These are phyloP conservation scores for Cyberlindnera meyerae DNA, from an alignment of 805 yeast species.

Conservation along the genomic window DNA sequence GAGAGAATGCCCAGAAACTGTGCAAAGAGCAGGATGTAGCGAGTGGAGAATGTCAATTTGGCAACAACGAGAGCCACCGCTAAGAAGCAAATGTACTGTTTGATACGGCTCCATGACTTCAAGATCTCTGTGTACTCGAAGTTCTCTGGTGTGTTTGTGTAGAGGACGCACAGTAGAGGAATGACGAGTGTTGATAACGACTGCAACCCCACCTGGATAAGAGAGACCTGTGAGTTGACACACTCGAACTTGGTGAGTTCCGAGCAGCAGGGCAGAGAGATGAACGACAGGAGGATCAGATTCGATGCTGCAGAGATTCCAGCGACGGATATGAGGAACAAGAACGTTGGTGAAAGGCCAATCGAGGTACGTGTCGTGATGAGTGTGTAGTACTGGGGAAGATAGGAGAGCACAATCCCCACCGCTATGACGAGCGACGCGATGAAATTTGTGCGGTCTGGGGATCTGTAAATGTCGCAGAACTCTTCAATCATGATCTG, in stretches of 20 bases:
- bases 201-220: slow-evolving; percentile 64
- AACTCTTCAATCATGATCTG: neutral
- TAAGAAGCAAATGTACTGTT: slow-evolving; percentile 30
- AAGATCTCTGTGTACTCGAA: slow-evolving; percentile 35
- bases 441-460: slow-evolving; percentile 43
- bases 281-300: slow-evolving; percentile 53
- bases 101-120: slow-evolving; percentile 37
- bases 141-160: slow-evolving; percentile 42
- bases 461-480: slow-evolving; percentile 30
- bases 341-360: slow-evolving; percentile 70
- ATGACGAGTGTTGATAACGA: slow-evolving; percentile 55
- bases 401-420: slow-evolving; percentile 66
- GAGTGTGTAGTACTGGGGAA: slow-evolving; percentile 71
- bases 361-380: slow-evolving; percentile 57
- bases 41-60: slow-evolving; percentile 20
- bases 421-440: slow-evolving; percentile 50
- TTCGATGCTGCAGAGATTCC: slow-evolving; percentile 67
- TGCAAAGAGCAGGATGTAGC: slow-evolving; percentile 39
- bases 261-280: slow-evolving; percentile 60
- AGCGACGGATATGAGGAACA: slow-evolving; percentile 65
- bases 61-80: slow-evolving; percentile 32
- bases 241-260: slow-evolving; percentile 51
- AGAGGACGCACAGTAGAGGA: slow-evolving; percentile 46
- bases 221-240: slow-evolving; percentile 57
- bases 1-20: slow-evolving; percentile 60